phyloP scores from a whole-genome alignment of 208 protist genomes.

The Herpetomonas tarakana region DNA sequence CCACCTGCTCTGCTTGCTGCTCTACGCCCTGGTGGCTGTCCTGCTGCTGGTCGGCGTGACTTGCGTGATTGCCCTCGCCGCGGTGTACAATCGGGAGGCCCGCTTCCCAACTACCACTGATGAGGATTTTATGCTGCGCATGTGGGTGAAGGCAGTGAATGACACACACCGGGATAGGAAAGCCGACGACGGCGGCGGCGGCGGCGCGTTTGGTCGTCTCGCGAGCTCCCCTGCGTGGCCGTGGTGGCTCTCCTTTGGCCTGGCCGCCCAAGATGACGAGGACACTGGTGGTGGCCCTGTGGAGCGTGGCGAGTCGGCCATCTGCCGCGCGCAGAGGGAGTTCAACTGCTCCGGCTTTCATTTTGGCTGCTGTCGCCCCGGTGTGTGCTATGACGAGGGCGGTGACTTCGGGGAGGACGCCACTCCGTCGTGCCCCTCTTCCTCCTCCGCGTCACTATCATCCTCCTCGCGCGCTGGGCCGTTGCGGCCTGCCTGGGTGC shows the following conservation, averaged over 20 bases:
- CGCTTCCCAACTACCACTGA: not conserved
- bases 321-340: slow-evolving; percentile 21
- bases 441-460: not conserved
- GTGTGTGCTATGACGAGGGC: slow-evolving; percentile 16
- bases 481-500: not conserved
- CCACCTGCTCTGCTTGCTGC: slow-evolving; percentile 14
- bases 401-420: not conserved
- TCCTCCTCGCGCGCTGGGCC: not conserved
- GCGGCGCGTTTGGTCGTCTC: not conserved
- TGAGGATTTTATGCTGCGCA: not conserved
- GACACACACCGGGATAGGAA: not conserved
- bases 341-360: slow-evolving; percentile 29
- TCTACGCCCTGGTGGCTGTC: not conserved
- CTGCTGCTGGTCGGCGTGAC: slow-evolving; percentile 24
- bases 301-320: slow-evolving; percentile 3
- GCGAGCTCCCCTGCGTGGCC: too few relatives aligned
- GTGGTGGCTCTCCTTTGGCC: not conserved
- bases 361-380: slow-evolving; percentile 24
- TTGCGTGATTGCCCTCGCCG: slow-evolving; percentile 3
- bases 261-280: not conserved
- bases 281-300: too few relatives aligned
- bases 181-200: not conserved
- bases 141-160: not conserved
- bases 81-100: not conserved
- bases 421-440: not conserved